A percentile compares a stretch with the other conserved stretches of the same genome.
Conservation (phyloP, 108 stramenopile genomes). For the Craspedostauros australis region DNA sequence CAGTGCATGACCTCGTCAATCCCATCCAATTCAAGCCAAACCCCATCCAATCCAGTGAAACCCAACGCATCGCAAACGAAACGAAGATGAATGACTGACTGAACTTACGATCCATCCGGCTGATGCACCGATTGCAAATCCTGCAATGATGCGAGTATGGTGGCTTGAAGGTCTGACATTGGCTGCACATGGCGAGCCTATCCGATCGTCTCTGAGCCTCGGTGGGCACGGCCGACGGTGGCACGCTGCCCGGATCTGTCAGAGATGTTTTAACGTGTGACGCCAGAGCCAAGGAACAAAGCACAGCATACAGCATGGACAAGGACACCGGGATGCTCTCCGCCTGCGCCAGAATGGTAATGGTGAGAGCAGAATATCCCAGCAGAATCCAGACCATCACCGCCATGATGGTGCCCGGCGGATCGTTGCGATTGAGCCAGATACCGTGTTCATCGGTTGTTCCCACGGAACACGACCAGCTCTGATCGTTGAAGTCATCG, state of each 20-base stretch:
- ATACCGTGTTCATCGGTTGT: constrained; percentile 64
- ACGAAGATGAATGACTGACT: neutral
- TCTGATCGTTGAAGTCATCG: constrained; percentile 63
- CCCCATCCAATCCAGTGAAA: constrained; percentile 4
- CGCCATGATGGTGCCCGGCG: constrained; percentile 72
- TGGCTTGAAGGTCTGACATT: constrained; percentile 93
- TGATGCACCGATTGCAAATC: constrained; percentile 92
- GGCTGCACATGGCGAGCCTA: constrained; percentile 63
- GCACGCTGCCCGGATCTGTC: constrained; percentile 90
- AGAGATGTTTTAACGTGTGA: constrained; percentile 86
- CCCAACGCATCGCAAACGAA: neutral
- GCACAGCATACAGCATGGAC: constrained; percentile 37
- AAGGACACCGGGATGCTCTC: constrained; percentile 41
- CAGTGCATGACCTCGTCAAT: too few species aligned
- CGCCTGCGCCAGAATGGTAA: constrained; percentile 51
- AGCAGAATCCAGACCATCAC: constrained; percentile 71
- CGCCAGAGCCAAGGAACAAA: constrained; percentile 66
- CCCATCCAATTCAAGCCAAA: neutral
- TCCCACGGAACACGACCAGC: constrained; percentile 58
- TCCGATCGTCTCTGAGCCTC: constrained; percentile 23
- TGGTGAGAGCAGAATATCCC: constrained; percentile 53
- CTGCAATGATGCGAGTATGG: constrained; percentile 90
- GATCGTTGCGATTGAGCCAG: constrained; percentile 73
- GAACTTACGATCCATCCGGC: constrained; percentile 68
- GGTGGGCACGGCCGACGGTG: constrained; percentile 56